Base-by-base conservation (phyloP, 2,329 filamentous ascomycete species). In the Phyllosticta citribraziliensis region DNA sequence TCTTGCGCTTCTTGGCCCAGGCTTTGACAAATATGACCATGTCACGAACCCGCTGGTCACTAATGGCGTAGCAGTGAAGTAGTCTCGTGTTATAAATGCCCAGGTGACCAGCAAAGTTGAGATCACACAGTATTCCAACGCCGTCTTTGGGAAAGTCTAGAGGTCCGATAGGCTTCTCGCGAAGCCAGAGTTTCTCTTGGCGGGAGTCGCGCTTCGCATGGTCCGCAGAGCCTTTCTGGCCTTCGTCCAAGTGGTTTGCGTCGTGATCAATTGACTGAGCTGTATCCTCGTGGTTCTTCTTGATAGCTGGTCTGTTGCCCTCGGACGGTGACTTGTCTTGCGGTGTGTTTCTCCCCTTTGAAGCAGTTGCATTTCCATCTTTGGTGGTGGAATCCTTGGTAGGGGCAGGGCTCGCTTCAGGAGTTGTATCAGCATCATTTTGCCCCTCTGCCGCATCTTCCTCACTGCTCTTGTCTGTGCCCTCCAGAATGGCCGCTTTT, bases 21-120 rank as follows among this genome's bases (percentile, higher is more conserved):
- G 90, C 83, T 73, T 97, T 97, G 70, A 97, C 79, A 70, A 96
- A 96, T 9, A 95, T 76, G 0, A 95, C 85, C 76, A 96, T 83
- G 1, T 86, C 84, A 22, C 84, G 82, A 5, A 96, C 89, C 11
- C 92, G 86, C 4, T 83, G 76, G 70, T 97, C 92, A 20, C 88
- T 89, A 60, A 84, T 82, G 1, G 88, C 87, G 74, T 97, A 97
- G 72, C 89, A 93, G 50, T 88, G 85, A 30, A 97, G 81, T 50
- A 97, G 83, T 35, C 84, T 77, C 0, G 91, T 95, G 72, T 96
- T 96, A 65, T 94, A 88, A 2, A 96, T 79, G 1, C 87, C 91
- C 2, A 96, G 82, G 53, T 89, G 85, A 19, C 91, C 91, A 1
- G 88, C 88, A 70, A 96, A 96, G 73, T 96, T 96, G 78, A 97